Conservation (phyloP, 148 eudicot genomes). For the Cornus florida region DNA sequence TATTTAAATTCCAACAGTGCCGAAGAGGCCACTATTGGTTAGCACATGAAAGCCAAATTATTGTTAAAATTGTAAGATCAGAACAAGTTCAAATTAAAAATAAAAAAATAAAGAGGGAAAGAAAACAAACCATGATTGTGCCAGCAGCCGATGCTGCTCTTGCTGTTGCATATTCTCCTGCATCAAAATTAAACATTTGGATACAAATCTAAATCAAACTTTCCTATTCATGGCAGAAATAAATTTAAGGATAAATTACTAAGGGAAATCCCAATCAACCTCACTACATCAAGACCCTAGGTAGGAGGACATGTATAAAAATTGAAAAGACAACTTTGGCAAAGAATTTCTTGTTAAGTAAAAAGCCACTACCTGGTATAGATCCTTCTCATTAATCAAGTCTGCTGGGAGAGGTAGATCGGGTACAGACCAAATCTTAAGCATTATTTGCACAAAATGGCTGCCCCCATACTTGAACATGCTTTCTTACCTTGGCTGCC, state of each 20-base stretch:
- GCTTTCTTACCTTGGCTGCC: too few relatives aligned
- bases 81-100: neutral
- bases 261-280: neutral
- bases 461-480: too few relatives aligned
- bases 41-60: neutral
- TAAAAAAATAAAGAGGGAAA: neutral
- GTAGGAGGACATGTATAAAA: too few relatives aligned
- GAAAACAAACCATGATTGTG: conserved; percentile 72
- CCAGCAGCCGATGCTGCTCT: conserved; percentile 85
- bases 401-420: too few relatives aligned
- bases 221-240: too few relatives aligned
- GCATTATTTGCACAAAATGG: too few relatives aligned
- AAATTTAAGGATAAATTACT: neutral
- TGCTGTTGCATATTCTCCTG: conserved; percentile 90
- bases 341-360: too few relatives aligned
- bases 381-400: too few relatives aligned
- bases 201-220: neutral
- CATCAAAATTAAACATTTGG: conserved; percentile 12
- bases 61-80: too few relatives aligned
- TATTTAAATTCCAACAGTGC: neutral
- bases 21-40: neutral
- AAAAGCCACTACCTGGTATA: too few relatives aligned
- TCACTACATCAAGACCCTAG: neutral
- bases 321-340: neutral
- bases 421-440: too few relatives aligned